These are phyloP conservation scores for Zygosaccharomyces bisporus DNA, from an alignment of 805 yeast genomes.

Conservation along the genomic window DNA sequence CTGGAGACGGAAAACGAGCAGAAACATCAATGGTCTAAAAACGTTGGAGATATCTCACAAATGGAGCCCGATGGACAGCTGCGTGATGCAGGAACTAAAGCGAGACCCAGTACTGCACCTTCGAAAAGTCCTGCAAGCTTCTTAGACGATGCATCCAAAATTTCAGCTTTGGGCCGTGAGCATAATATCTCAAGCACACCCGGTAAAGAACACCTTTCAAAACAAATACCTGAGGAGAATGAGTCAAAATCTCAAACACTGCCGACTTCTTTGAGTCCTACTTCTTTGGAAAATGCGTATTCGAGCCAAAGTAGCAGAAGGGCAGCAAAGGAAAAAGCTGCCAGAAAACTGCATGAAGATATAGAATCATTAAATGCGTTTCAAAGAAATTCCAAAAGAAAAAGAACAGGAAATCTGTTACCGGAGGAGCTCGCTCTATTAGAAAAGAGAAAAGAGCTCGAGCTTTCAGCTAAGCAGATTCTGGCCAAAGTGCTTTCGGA, in stretches of 20 bases:
- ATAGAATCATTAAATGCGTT: slow-evolving; percentile 66
- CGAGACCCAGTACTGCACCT: no score
- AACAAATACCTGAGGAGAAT: not conserved
- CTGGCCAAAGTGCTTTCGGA: slow-evolving; percentile 10
- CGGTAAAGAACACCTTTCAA: not conserved
- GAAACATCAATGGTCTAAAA: no score
- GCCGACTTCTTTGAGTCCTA: slow-evolving; percentile 9
- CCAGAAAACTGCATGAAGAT: slow-evolving; percentile 58
- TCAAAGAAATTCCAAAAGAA: slow-evolving; percentile 49
- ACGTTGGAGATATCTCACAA: no score
- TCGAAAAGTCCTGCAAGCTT: no score
- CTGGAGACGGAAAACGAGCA: no score
- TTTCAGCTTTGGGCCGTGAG: no score
- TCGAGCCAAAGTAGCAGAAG: slow-evolving; percentile 28
- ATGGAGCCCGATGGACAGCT: no score
- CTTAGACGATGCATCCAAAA: no score
- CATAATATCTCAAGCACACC: slow-evolving; percentile 1
- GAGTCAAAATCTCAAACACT: slow-evolving; percentile 10
- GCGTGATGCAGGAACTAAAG: no score
- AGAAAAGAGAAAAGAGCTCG: slow-evolving; percentile 32
- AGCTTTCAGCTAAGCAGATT: slow-evolving; percentile 21
- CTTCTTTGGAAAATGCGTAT: slow-evolving; percentile 26
- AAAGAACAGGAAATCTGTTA: slow-evolving; percentile 32
- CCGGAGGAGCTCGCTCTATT: slow-evolving; percentile 41
- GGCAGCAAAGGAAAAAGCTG: slow-evolving; percentile 68